Evolutionary conservation across 345 rosid species (phyloP).

Genomic region (Pelargonium nanum): DNA sequence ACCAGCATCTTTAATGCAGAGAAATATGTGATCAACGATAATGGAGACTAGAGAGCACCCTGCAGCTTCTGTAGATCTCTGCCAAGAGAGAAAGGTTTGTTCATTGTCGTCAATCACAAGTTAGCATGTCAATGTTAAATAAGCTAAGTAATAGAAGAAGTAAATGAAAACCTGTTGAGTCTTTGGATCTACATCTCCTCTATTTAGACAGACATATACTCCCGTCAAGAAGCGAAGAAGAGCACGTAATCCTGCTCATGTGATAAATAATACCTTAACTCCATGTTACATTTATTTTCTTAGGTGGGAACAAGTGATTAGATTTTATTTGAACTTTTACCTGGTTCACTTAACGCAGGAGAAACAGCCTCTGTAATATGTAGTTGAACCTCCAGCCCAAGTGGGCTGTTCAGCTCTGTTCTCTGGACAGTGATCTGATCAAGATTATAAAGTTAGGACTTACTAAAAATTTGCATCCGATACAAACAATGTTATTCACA

Average conservation of each 20-base stretch:
- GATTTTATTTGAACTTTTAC: slow-evolving; percentile 27
- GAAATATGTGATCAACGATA: slow-evolving; percentile 94
- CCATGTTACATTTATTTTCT: slow-evolving; percentile 5
- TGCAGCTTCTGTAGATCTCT: slow-evolving; percentile 85
- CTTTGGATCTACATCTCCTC: slow-evolving; percentile 86
- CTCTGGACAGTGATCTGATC: slow-evolving; percentile 89
- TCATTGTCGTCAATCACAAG: not conserved
- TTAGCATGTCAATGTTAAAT: not conserved
- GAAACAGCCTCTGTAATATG: slow-evolving; percentile 94
- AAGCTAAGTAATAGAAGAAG: not conserved
- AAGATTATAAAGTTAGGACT: slow-evolving; percentile 17
- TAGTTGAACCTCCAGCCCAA: slow-evolving; percentile 95
- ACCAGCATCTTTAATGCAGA: slow-evolving; percentile 94
- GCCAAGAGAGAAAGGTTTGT: slow-evolving; percentile 20
- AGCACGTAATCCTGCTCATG: slow-evolving; percentile 79
- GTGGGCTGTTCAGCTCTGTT: slow-evolving; percentile 80
- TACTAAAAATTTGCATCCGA: slow-evolving; percentile 3
- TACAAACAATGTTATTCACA: slow-evolving; percentile 3
- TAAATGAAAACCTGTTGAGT: slow-evolving; percentile 60
- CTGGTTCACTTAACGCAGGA: slow-evolving; percentile 98
- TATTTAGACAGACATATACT: slow-evolving; percentile 77
- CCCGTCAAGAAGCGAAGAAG: slow-evolving; percentile 95
- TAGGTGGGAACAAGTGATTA: not conserved
- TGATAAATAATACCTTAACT: slow-evolving; percentile 9
- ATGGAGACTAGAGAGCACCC: slow-evolving; percentile 79